Evolutionary conservation across 2,329 filamentous ascomycete genomes (phyloP).

Genomic region (Phialophora chinensis): DNA sequence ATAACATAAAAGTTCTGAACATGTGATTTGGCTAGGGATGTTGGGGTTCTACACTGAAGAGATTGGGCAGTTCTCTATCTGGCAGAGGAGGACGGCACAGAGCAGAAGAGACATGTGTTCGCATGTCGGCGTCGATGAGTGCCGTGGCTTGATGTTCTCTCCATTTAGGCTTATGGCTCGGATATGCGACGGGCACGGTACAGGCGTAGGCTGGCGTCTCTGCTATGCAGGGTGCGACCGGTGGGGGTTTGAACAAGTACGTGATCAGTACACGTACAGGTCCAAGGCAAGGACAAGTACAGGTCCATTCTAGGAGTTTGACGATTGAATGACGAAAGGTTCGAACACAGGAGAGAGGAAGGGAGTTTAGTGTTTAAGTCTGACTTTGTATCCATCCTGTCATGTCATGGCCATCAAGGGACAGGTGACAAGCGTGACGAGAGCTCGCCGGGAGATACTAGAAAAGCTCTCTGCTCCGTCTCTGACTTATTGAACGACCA

Average conservation of each 20-base stretch:
- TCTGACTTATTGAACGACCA: no score
- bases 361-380: background rate
- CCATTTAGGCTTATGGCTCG: background rate
- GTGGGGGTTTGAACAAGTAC: background rate
- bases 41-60: background rate
- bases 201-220: background rate
- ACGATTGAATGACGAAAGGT: background rate
- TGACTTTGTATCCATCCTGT: background rate
- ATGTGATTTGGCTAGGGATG: background rate
- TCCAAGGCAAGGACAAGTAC: background rate
- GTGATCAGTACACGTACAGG: background rate
- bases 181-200: background rate
- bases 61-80: background rate
- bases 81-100: background rate
- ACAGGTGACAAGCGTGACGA: background rate
- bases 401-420: background rate
- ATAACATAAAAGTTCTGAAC: slow-evolving; percentile 2
- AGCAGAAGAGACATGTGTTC: background rate
- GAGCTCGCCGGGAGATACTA: background rate
- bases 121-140: background rate
- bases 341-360: background rate
- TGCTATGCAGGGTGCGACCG: background rate
- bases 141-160: background rate
- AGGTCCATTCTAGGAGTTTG: background rate
- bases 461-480: no score